Percentiles rank a stretch among this genome's conserved stretches.
Conservation (phyloP, 1,139 yeast genomes). For the Pichia terricola region DNA sequence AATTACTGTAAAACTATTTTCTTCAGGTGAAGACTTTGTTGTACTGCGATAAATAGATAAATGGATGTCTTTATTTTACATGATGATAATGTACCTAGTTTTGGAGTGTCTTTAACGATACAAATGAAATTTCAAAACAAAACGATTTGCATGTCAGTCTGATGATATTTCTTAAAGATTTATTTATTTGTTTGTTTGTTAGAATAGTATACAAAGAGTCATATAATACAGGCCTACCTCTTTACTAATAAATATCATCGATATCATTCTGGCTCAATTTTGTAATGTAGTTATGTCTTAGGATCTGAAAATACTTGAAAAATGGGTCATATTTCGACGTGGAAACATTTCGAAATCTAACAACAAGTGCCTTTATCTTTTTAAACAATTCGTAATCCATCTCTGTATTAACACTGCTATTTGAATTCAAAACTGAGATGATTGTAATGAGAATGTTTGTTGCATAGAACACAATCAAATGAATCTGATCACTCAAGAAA, state of each 20-base stretch:
- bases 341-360: conserved; percentile 10
- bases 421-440: neutral
- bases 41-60: neutral
- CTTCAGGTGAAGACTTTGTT: conserved; percentile 2
- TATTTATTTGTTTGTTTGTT: neutral
- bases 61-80: neutral
- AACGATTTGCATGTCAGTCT: conserved; percentile 78
- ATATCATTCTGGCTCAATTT: no score
- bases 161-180: conserved; percentile 23
- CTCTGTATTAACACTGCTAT: neutral
- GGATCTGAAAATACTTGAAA: conserved; percentile 6
- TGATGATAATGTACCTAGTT: conserved; percentile 17
- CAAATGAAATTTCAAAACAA: conserved; percentile 15
- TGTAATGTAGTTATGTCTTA: no score
- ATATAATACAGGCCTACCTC: no score
- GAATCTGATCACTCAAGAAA: conserved; percentile 59
- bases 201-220: neutral
- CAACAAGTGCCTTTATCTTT: conserved; percentile 4
- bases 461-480: conserved; percentile 45
- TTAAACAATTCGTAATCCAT: neutral
- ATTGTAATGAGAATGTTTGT: conserved; percentile 33
- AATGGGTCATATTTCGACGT: conserved; percentile 8
- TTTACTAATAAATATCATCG: no score
- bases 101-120: conserved; percentile 9
- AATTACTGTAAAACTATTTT: neutral